Percentiles rank a stretch among this genome's conserved stretches.
These are phyloP conservation scores for Zoysia japonica DNA, from an alignment of 176 grass and related monocot genomes.

Conservation along the genomic window DNA sequence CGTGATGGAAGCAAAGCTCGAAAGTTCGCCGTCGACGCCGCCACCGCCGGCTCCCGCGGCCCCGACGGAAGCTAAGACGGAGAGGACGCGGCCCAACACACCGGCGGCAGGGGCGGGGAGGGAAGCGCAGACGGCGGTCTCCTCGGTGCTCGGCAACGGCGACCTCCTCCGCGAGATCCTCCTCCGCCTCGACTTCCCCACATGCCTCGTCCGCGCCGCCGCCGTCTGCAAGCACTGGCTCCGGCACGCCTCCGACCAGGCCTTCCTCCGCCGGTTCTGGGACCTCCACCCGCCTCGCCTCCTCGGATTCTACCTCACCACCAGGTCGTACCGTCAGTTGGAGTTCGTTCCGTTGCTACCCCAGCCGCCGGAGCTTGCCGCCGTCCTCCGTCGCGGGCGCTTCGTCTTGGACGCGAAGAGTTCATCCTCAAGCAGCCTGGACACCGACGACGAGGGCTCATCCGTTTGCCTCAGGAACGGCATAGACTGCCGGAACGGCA, in stretches of 20 bases:
- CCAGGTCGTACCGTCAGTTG: not conserved
- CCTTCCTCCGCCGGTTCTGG: slow-evolving; percentile 22
- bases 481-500: not conserved
- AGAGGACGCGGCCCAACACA: not conserved
- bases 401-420: not conserved
- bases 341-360: slow-evolving; percentile 18
- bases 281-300: slow-evolving; percentile 13
- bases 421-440: no score
- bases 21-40: no score
- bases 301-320: slow-evolving; percentile 5
- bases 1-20: no score
- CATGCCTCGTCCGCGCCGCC: slow-evolving; percentile 10
- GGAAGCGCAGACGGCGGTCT: not conserved
- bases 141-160: slow-evolving; percentile 2
- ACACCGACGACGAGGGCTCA: no score
- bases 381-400: not conserved
- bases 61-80: not conserved
- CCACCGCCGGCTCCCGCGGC: no score
- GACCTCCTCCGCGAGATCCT: slow-evolving; percentile 26
- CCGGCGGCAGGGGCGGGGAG: not conserved
- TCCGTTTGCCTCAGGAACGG: no score
- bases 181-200: slow-evolving; percentile 8
- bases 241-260: not conserved
- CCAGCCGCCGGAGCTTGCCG: not conserved
- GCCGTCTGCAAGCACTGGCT: slow-evolving; percentile 7